Percentiles rank a stretch among this genome's conserved stretches.
Conservation (phyloP, 441 rosid genomes). For the Dalechampia spathulata region DNA sequence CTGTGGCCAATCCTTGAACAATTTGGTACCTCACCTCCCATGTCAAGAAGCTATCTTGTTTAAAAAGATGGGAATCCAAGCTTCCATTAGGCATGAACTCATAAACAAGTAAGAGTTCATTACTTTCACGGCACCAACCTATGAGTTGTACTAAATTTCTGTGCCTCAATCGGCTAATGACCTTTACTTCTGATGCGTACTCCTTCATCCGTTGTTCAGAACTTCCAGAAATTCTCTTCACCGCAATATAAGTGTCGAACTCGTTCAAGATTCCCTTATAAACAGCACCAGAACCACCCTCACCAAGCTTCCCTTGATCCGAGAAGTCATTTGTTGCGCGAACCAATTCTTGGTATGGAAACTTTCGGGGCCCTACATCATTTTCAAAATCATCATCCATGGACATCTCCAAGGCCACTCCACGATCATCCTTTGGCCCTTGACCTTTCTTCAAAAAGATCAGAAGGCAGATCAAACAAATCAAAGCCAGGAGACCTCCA, state of each 20-base stretch:
- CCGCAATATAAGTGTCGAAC: constrained; percentile 19
- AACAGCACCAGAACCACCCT: constrained; percentile 46
- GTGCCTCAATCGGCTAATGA: constrained; percentile 30
- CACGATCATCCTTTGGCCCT: background rate
- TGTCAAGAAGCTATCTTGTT: constrained; percentile 8
- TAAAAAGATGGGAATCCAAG: constrained; percentile 32
- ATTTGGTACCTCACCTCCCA: constrained; percentile 27
- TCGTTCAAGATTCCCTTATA: constrained; percentile 29
- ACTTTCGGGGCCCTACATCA: constrained; percentile 28
- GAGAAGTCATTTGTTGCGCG: constrained; percentile 24
- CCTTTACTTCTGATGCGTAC: constrained; percentile 30
- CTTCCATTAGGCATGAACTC: constrained; percentile 33
- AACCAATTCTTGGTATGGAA: constrained; percentile 19
- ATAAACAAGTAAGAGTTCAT: constrained; percentile 4
- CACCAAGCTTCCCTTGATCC: constrained; percentile 36
- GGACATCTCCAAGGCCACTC: constrained; percentile 8
- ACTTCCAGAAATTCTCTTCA: constrained; percentile 29
- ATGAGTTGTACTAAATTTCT: constrained; percentile 28
- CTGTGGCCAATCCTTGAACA: constrained; percentile 21
- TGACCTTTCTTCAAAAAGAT: background rate
- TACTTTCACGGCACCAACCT: constrained; percentile 33
- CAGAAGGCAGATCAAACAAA: background rate
- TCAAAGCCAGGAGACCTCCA: background rate
- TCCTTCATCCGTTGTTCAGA: constrained; percentile 32
- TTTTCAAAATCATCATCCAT: constrained; percentile 16